Base-by-base conservation (phyloP, 2,329 filamentous ascomycete species). In the Madurella mycetomatis region DNA sequence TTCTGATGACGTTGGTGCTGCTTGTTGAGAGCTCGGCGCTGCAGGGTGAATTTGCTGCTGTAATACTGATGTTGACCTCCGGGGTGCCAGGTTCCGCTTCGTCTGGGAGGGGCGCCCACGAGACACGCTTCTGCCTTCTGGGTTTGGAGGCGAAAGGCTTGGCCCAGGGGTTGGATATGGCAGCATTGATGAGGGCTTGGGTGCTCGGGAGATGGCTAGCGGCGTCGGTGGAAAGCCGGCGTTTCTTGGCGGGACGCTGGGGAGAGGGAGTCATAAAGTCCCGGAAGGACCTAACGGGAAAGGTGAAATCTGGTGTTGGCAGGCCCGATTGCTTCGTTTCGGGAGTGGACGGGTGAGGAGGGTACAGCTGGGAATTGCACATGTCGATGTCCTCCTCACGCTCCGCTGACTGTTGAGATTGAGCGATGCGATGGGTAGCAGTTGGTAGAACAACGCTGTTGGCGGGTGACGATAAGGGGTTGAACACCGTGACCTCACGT, bases 231-330 rank as follows among this genome's bases (percentile, higher is more conserved):
- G 62, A 64, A 42, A 59, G 62, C 54, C 54, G 64, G 48, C 17
- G 60, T 40, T 56, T 63, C 17, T 60, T 62, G n/a, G 56, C 59
- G 30, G 62, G 57, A 13, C 58, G 68, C 41, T 73, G 69, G 1
- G 79, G 75, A 0, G 78, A 79, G 1, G 76, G 74, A 0, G 76
- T 76, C 62, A 78, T 74, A 62, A 82, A 82, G 1, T 74, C 73
- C 1, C 76, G 72, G 62, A 82, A 82, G 0, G 78, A 73, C 57
- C 77, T 79, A 60, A 80, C 70, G 0, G 74, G 75, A 31, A 80
- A 69, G 4, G 73, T 73, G 13, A 75, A 72, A 47, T 80, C 75
- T 5, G 77, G 74, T 0, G 75, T 77, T 1, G 69, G 67, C 32
- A 70, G 60, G 54, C 66, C 60, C 18, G 67, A 68, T 2, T 57